Conservation (phyloP, 2,329 filamentous ascomycete species). For the Aspergillus hiratsukae region DNA sequence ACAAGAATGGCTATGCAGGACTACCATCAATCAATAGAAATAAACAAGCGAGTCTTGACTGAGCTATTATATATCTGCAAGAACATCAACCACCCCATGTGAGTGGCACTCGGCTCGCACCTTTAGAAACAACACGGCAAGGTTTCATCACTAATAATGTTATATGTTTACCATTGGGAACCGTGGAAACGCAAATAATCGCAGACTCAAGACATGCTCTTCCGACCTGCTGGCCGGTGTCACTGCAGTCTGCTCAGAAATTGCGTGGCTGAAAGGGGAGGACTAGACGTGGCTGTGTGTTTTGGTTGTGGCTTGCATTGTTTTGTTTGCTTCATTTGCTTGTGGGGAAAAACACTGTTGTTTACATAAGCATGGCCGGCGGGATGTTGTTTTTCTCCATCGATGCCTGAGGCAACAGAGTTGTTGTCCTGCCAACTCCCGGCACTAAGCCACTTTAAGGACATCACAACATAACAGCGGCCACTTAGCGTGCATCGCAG, state of each 20-base stretch:
- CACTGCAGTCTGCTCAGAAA: not conserved
- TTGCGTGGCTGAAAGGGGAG: not conserved
- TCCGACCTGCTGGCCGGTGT: not conserved
- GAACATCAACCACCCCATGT: not conserved
- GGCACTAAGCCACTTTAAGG: slow-evolving; percentile 28
- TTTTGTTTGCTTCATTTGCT: slow-evolving; percentile 11
- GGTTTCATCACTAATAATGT: not conserved
- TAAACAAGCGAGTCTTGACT: too few relatives aligned
- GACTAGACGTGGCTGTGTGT: not conserved
- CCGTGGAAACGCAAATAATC: not conserved
- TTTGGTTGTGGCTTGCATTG: not conserved
- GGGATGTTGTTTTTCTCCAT: slow-evolving; percentile 5
- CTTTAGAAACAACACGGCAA: not conserved
- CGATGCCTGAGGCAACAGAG: slow-evolving; percentile 20
- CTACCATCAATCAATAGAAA: not conserved
- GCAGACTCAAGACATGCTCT: not conserved
- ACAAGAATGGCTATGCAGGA: not conserved
- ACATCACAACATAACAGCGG: slow-evolving; percentile 39
- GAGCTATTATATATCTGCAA: not conserved
- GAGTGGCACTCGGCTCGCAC: not conserved
- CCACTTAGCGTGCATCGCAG: slow-evolving; percentile 30
- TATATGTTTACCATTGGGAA: not conserved
- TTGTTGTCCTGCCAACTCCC: slow-evolving; percentile 39
- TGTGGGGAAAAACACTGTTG: slow-evolving; percentile 1
- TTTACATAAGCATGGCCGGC: slow-evolving; percentile 12